Percentiles rank a stretch among this genome's conserved stretches.
phyloP scores from a whole-genome alignment of 495 filamentous ascomycete genomes.

The Trichodelitschia bisporula region DNA sequence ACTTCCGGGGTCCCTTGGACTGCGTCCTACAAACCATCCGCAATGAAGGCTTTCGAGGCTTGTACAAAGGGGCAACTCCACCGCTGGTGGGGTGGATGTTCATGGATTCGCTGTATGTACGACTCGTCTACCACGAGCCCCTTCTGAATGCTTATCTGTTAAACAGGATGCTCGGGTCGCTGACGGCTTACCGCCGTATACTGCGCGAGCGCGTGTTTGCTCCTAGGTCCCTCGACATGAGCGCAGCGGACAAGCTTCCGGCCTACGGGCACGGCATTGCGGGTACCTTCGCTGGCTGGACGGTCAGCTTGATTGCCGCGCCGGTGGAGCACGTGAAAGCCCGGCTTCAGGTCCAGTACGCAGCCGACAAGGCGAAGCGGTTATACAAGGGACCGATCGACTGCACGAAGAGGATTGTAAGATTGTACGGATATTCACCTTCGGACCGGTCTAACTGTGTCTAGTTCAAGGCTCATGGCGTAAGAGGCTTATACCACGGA shows the following conservation, averaged over 20 bases:
- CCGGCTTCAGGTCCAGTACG: slow-evolving; percentile 77
- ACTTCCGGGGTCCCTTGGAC: slow-evolving; percentile 69
- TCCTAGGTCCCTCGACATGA: slow-evolving; percentile 7
- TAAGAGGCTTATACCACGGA: slow-evolving; percentile 64
- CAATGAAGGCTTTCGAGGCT: slow-evolving; percentile 50
- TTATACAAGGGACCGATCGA: slow-evolving; percentile 74
- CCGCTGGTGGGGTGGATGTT: slow-evolving; percentile 93
- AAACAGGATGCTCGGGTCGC: slow-evolving; percentile 60
- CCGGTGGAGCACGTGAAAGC: slow-evolving; percentile 95
- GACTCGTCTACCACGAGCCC: background rate
- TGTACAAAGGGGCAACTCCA: slow-evolving; percentile 83
- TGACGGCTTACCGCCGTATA: slow-evolving; percentile 68
- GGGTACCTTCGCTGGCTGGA: slow-evolving; percentile 65
- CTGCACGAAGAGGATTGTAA: slow-evolving; percentile 44
- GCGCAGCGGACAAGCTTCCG: slow-evolving; percentile 27
- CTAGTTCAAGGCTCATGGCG: slow-evolving; percentile 37
- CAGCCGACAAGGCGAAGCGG: slow-evolving; percentile 42
- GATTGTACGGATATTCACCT: slow-evolving; percentile 5
- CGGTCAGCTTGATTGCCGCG: slow-evolving; percentile 76
- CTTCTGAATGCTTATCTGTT: background rate
- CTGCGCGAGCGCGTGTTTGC: slow-evolving; percentile 60
- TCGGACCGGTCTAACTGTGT: background rate
- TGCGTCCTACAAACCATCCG: slow-evolving; percentile 60
- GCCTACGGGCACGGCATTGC: slow-evolving; percentile 64
- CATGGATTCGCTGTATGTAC: slow-evolving; percentile 60